Base-by-base conservation (phyloP, 768 basidiomycete genomes). In the Boletus huronensis region DNA sequence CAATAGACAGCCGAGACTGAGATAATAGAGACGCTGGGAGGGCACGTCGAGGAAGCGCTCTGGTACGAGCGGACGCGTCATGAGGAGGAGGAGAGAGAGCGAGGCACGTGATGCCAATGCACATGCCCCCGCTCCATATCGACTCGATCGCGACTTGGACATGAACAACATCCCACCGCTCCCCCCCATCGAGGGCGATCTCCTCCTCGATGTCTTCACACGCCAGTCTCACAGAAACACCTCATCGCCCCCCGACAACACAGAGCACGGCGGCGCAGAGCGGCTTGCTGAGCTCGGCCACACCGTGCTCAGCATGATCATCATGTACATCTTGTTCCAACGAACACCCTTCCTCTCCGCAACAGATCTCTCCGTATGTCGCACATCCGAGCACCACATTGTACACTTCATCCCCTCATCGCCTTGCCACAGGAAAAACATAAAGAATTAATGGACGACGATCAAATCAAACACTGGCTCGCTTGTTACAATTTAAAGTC, bases 21-120 rank as follows among this genome's bases (percentile, higher is more conserved):
- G 75, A 58, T 81, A 80, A 63, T 94, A 91, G 6, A 90, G 79
- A 47, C 93, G 79, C 67, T 93, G 90, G 16, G 90, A 85, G 21
- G 90, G 88, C 5, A 84, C 75, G 64, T 90, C 88, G 29, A 93
- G 60, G 65, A 83, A 84, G 52, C 77, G 79, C 69, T 90, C 87
- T 29, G 91, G 82, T 48, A 96, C 84, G 35, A 88, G 74, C 39
- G 91, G 78, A 45, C 61, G 66, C 50, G 63, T 34, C 39, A 26
- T 23, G 34, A 19, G 31, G 31, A 31, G 9, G 58, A 38, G 19
- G n/a, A 48, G 32, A 50, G 40, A 47, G 58, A 28, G 8, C 10
- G 19, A 46, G 45, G 36, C 64, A 65, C 64, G 64, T 65, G 64
- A 65, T 10, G 16, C 7, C 36, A n/a, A 42, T 2, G 28, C 25